These are phyloP conservation scores for Schizopora paradoxa DNA, from an alignment of 1,284 basidiomycete genomes.

Conservation along the genomic window DNA sequence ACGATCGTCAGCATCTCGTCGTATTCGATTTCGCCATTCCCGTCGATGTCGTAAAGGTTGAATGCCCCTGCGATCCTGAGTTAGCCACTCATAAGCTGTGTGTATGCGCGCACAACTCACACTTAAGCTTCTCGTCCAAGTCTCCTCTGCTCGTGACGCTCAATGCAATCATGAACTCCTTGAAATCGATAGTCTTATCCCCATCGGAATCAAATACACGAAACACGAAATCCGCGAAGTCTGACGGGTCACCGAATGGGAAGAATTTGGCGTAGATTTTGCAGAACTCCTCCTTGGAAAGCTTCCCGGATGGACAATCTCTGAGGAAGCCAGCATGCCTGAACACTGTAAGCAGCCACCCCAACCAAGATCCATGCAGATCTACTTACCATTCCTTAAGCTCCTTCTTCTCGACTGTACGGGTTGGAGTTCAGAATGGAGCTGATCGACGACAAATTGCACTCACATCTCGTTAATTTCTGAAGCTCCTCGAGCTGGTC, in stretches of 20 bases:
- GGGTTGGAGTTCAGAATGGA: conserved; percentile 19
- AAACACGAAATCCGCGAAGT: conserved; percentile 99
- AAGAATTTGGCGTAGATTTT: conserved; percentile 99
- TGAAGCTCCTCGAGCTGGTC: conserved; percentile 96
- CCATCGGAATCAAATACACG: conserved; percentile 96
- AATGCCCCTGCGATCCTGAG: conserved; percentile 80
- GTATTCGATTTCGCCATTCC: conserved; percentile 94
- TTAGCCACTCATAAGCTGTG: conserved; percentile 1
- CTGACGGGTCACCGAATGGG: conserved; percentile 95
- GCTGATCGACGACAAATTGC: conserved; percentile 15
- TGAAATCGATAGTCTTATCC: conserved; percentile 95
- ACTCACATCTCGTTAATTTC: conserved; percentile 97
- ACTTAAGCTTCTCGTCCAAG: conserved; percentile 98
- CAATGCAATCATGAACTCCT: conserved; percentile 98
- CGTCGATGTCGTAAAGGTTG: conserved; percentile 98
- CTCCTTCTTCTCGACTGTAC: conserved; percentile 96
- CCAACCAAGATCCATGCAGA: conserved; percentile 13
- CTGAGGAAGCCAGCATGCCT: conserved; percentile 99
- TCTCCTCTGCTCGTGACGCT: conserved; percentile 91
- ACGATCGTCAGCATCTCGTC: conserved; percentile 99
- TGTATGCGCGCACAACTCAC: conserved; percentile 44
- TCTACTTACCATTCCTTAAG: conserved; percentile 87
- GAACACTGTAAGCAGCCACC: conserved; percentile 17
- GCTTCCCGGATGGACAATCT: conserved; percentile 95
- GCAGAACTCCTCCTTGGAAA: conserved; percentile 95